Percentiles rank a stretch among this genome's conserved stretches.
These are phyloP conservation scores for Hypomontagnella submonticulosa DNA, from an alignment of 495 filamentous ascomycete genomes.

Conservation along the genomic window DNA sequence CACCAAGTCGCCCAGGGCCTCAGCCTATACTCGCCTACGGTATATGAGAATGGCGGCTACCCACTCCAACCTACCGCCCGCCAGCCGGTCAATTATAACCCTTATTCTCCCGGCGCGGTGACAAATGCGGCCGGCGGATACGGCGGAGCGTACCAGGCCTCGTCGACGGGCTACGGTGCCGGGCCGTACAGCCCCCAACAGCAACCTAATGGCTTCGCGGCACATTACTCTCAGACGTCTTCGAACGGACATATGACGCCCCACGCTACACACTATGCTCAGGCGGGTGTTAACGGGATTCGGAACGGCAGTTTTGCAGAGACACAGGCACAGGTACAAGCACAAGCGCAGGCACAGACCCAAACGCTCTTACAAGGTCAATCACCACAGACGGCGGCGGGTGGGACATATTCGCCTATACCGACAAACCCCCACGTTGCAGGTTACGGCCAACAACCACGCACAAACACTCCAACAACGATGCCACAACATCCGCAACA, in stretches of 20 bases:
- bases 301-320: slow-evolving; percentile 43
- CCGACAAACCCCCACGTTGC: slow-evolving; percentile 38
- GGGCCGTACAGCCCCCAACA: slow-evolving; percentile 47
- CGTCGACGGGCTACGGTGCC: slow-evolving; percentile 39
- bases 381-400: slow-evolving; percentile 34
- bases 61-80: slow-evolving; percentile 38
- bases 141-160: slow-evolving; percentile 43
- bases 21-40: slow-evolving; percentile 35
- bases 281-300: slow-evolving; percentile 35
- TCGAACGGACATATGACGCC: slow-evolving; percentile 43
- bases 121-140: slow-evolving; percentile 44
- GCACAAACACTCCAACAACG: slow-evolving; percentile 51
- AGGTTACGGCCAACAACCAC: slow-evolving; percentile 32
- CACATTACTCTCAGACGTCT: slow-evolving; percentile 45
- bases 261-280: slow-evolving; percentile 40
- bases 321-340: slow-evolving; percentile 36
- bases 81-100: slow-evolving; percentile 38
- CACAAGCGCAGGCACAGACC: slow-evolving; percentile 17
- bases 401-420: slow-evolving; percentile 44
- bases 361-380: slow-evolving; percentile 39
- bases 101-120: slow-evolving; percentile 45
- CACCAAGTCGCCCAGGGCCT: slow-evolving; percentile 35
- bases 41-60: slow-evolving; percentile 48
- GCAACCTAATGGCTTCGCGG: slow-evolving; percentile 38
- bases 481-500: slow-evolving; percentile 51